Conservation (phyloP, 1,139 yeast species). For the Schizosaccharomyces versatilis region DNA sequence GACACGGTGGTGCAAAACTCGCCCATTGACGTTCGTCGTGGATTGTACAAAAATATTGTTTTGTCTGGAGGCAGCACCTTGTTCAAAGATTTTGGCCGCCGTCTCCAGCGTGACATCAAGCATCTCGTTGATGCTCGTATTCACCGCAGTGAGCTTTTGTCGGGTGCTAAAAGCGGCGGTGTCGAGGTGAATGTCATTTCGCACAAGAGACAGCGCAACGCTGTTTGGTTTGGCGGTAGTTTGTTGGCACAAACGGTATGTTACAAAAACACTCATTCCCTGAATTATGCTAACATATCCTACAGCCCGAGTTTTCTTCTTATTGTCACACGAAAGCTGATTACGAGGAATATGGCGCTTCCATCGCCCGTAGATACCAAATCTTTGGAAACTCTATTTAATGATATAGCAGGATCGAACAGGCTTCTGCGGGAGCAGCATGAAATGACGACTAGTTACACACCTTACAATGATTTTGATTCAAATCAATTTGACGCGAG, state of each 20-base stretch:
- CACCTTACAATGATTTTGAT: too few species aligned
- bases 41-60: constrained; percentile 62
- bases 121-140: constrained; percentile 73
- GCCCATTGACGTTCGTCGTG: constrained; percentile 95
- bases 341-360: constrained; percentile 94
- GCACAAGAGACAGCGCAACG: constrained; percentile 92
- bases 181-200: constrained; percentile 92
- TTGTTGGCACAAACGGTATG: constrained; percentile 64
- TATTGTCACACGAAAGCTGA: constrained; percentile 93
- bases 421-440: too few species aligned
- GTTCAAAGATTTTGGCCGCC: constrained; percentile 95
- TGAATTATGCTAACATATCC: constrained; percentile 2
- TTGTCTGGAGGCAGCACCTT: constrained; percentile 92
- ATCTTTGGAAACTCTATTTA: constrained; percentile 7
- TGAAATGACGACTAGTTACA: too few species aligned
- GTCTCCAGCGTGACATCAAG: constrained; percentile 87
- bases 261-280: constrained; percentile 14
- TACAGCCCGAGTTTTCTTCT: constrained; percentile 57
- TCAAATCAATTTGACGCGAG: too few species aligned
- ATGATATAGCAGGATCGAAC: not conserved
- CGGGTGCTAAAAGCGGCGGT: constrained; percentile 70
- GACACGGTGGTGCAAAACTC: constrained; percentile 87
- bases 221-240: constrained; percentile 98
- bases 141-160: constrained; percentile 50
- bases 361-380: constrained; percentile 45